Evolutionary conservation across 1,139 yeast genomes (phyloP), one percentile per base, ranked within the genome.

Genomic region (Suhomyces yuchorum): DNA sequence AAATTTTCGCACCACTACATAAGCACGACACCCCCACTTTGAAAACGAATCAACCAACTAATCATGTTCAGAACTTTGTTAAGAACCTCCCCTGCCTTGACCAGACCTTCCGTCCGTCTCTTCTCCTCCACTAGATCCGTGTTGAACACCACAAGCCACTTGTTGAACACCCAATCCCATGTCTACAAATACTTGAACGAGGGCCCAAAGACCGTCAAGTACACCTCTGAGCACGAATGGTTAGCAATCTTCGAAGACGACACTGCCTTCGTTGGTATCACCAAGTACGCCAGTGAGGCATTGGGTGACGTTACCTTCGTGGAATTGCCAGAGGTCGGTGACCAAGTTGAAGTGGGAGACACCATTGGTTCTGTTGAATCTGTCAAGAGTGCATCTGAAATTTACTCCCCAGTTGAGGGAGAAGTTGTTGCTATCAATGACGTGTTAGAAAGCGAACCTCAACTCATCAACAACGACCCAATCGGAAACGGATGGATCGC

Each of bases 241-340:
- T 73, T 95, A 52, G 93, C 96, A 2, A 76, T 84, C 44, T 95
- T 88, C 65, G 79, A 80, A 32, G 97, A 92, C 68, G 89, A 90
- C 51, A 77, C 84, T 32, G 86, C 95, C 2, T 91, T 86, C 59
- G 77, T 93, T 34, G 99, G 99, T 34, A 91, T 93, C 68, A 92
- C 99, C 52, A 83, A 81, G 61, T 92, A 93, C 67, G 99, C 99
- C 30, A 87, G 97, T 38, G 97, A 92, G 62, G 96, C 99, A n/a
- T 80, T 93, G 53, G 99, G 99, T 41, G 99, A 93, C 71, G 96
- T 96, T 47, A 95, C 98, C 15, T 93, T 78, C 67, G 86, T 91
- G 55, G 99, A 93, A 70, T 79, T 92, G 59, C 96, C 96, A 45
- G 93, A 85, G 59, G 81, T 80, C 37, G 95, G 88, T 43, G 80